Percentiles rank a stretch among this genome's conserved stretches.
These are phyloP conservation scores for Chiua virens DNA, from an alignment of 768 basidiomycete genomes.

Conservation along the genomic window DNA sequence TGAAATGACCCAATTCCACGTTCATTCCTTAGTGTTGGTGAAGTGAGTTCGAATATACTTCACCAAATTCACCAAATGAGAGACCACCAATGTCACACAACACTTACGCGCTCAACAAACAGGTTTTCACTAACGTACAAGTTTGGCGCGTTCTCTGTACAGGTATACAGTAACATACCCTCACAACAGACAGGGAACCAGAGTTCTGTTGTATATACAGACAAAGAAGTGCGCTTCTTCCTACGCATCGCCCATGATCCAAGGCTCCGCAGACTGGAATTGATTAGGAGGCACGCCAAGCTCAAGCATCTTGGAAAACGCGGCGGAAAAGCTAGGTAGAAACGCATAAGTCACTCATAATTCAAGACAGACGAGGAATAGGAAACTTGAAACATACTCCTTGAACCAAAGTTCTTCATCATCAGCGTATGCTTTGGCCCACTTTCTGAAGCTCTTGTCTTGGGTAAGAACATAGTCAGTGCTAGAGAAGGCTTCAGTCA, in stretches of 20 bases:
- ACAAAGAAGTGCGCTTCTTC: conserved; percentile 27
- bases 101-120: too few relatives aligned
- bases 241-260: conserved; percentile 51
- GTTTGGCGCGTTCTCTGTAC: not conserved
- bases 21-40: too few relatives aligned
- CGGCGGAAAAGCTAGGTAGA: conserved; percentile 71
- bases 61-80: too few relatives aligned
- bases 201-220: not conserved
- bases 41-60: too few relatives aligned
- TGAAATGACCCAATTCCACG: too few relatives aligned
- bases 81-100: too few relatives aligned
- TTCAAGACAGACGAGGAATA: not conserved
- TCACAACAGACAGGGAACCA: not conserved
- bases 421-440: conserved; percentile 82
- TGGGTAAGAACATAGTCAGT: conserved; percentile 86
- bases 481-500: conserved; percentile 32
- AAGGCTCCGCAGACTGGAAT: conserved; percentile 69
- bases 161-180: not conserved
- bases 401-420: conserved; percentile 88
- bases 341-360: not conserved
- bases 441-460: conserved; percentile 93
- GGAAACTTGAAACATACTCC: conserved; percentile 58
- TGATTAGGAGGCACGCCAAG: conserved; percentile 88
- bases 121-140: not conserved
- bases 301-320: conserved; percentile 80